These are phyloP conservation scores for Pseudohalonectria lignicola DNA, from an alignment of 2,329 filamentous ascomycete genomes.

Conservation along the genomic window DNA sequence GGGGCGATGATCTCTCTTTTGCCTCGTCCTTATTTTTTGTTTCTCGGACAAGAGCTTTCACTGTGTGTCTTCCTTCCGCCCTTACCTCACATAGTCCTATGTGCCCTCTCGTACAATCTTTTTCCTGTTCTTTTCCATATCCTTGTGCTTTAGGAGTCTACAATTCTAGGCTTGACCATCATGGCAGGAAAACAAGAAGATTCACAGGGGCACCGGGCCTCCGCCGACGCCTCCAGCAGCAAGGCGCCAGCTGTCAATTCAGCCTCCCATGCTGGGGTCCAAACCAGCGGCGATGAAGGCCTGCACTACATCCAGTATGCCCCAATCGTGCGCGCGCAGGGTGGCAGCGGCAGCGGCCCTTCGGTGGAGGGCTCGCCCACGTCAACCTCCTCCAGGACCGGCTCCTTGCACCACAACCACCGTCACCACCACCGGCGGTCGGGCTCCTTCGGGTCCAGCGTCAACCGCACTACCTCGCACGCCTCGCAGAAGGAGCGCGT, in stretches of 20 bases:
- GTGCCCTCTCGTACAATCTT: too few relatives aligned
- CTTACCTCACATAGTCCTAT: too few relatives aligned
- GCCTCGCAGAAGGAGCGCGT: constrained; percentile 5
- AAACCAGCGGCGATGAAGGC: background rate
- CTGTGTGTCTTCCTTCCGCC: too few relatives aligned
- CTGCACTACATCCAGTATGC: background rate
- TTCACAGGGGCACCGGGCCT: too few relatives aligned
- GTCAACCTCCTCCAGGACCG: background rate
- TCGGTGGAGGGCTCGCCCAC: background rate
- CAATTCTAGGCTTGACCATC: too few relatives aligned
- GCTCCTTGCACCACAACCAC: background rate
- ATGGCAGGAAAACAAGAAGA: background rate
- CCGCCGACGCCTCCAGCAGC: background rate
- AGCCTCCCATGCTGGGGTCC: too few relatives aligned
- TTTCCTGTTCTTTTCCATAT: too few relatives aligned
- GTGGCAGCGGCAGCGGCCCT: background rate
- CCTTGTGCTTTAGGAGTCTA: too few relatives aligned
- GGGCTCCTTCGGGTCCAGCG: background rate
- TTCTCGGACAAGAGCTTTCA: too few relatives aligned
- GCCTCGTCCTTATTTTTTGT: too few relatives aligned
- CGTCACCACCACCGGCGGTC: background rate
- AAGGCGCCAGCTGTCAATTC: too few relatives aligned
- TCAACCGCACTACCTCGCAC: background rate
- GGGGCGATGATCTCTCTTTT: too few relatives aligned
- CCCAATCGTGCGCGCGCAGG: constrained; percentile 2